These are phyloP conservation scores for Schizopora paradoxa DNA, from an alignment of 1,284 basidiomycete species.

Conservation along the genomic window DNA sequence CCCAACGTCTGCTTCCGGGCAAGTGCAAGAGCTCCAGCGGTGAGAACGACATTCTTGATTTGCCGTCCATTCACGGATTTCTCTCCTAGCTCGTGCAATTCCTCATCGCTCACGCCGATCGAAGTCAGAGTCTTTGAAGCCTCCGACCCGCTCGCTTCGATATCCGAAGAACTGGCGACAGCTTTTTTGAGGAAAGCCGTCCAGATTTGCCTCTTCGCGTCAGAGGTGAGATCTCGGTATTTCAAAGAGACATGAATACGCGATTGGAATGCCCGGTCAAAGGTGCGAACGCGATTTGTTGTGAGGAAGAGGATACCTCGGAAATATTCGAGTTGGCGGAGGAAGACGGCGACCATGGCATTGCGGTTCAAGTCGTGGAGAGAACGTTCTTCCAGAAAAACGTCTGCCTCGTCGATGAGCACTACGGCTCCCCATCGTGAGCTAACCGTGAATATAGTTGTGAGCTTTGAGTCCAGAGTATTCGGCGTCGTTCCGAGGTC, in stretches of 20 bases:
- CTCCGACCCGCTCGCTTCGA: no score
- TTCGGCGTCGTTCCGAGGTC: constrained; percentile 49
- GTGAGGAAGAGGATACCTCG: constrained; percentile 63
- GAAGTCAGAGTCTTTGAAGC: constrained; percentile 29
- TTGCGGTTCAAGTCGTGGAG: constrained; percentile 56
- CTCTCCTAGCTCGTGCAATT: constrained; percentile 40
- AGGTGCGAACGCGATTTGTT: constrained; percentile 59
- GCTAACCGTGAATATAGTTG: constrained; percentile 33
- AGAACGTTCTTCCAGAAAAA: constrained; percentile 59
- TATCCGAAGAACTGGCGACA: not conserved
- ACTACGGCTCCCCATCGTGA: constrained; percentile 53
- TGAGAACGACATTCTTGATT: constrained; percentile 62
- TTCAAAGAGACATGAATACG: constrained; percentile 60
- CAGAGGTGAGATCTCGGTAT: constrained; percentile 45
- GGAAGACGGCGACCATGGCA: constrained; percentile 60
- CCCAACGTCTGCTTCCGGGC: constrained; percentile 39
- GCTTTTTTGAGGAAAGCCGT: constrained; percentile 44
- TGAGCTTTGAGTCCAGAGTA: constrained; percentile 37
- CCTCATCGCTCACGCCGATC: constrained; percentile 22
- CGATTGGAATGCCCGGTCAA: constrained; percentile 64
- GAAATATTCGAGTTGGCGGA: constrained; percentile 47
- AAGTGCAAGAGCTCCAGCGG: constrained; percentile 52
- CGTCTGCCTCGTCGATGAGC: constrained; percentile 57
- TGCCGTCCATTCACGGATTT: constrained; percentile 53
- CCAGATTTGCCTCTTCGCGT: constrained; percentile 51